Conservation (phyloP, 768 basidiomycete genomes). For the Amanita rimosa region DNA sequence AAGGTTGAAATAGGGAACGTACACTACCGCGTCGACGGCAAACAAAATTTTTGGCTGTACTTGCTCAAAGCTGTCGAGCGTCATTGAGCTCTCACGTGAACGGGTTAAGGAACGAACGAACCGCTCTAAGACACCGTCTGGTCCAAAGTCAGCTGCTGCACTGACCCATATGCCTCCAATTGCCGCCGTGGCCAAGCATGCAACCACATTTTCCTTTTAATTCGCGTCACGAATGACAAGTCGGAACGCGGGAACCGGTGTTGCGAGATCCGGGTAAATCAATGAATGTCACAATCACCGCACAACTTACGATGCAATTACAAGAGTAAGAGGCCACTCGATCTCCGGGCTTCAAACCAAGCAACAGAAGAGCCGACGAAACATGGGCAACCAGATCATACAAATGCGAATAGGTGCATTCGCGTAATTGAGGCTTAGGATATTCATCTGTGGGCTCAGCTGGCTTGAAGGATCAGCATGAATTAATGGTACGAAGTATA, state of each 20-base stretch:
- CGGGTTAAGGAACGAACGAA: slow-evolving; percentile 15
- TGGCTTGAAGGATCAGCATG: slow-evolving; percentile 16
- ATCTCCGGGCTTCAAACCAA: slow-evolving; percentile 52
- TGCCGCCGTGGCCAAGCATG: slow-evolving; percentile 57
- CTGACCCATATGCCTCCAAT: slow-evolving; percentile 78
- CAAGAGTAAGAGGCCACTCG: slow-evolving; percentile 70
- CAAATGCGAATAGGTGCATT: slow-evolving; percentile 44
- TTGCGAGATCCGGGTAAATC: neutral
- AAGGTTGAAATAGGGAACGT: slow-evolving; percentile 15
- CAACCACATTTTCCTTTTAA: slow-evolving; percentile 54
- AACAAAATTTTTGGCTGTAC: slow-evolving; percentile 66
- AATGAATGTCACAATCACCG: neutral
- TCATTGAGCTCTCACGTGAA: neutral
- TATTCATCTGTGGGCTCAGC: slow-evolving; percentile 50
- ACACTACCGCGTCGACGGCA: slow-evolving; percentile 64
- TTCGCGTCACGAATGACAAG: neutral
- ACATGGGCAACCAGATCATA: slow-evolving; percentile 44
- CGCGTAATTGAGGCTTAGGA: slow-evolving; percentile 31
- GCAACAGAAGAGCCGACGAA: slow-evolving; percentile 41
- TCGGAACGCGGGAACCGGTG: neutral
- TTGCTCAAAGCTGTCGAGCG: slow-evolving; percentile 56
- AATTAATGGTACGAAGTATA: slow-evolving; percentile 6
- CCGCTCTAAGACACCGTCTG: slow-evolving; percentile 68
- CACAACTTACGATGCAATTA: slow-evolving; percentile 58
- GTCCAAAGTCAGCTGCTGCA: slow-evolving; percentile 76